Base-by-base conservation (phyloP, 2,329 filamentous ascomycete species). In the Cercospora berteroae region DNA sequence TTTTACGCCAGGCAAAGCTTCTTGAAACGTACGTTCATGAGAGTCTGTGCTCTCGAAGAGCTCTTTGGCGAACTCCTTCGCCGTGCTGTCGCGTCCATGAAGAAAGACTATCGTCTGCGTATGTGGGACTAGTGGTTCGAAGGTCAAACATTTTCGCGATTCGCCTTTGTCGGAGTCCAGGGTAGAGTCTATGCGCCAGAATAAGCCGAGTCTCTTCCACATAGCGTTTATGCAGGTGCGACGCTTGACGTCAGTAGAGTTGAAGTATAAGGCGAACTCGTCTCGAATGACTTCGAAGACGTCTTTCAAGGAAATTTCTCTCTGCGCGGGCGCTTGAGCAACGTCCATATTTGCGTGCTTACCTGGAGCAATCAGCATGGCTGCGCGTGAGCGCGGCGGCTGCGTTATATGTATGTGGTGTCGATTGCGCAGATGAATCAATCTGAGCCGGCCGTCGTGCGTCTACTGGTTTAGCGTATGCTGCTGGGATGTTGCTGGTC, bases 101-200 rank as follows among this genome's bases (percentile, higher is more conserved):
- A 85, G 79, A 48, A 83, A 77, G 42, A 85, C 82, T 48, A 84
- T 67, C 0, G 81, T 84, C 59, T 84, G 80, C 0, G 79, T 81
- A 64, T 84, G 82, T 5, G 48, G 25, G 16, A 36, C 36, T 18
- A 50, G 42, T 12, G 65, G 65, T 27, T 63, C 33, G 48, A 60
- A 67, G 56, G 61, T 20, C 7, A 64, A 7, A 10, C 48, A 63
- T 2, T 63, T 48, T 29, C n/a, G 27, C 8, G 44, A 33, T 33
- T 33, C 33, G 7, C 13, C 31, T 63, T 16, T 56, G 27, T 25
- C 25, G 23, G 25, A 23, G 23, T 42, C 29, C 23, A 20, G 10
- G 27, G 39, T 52, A 3, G 18, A 23, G 20, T 55, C 33, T 64
- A 52, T 52, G 16, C 52, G 61, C 61, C 61, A 64, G 33, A 57